Evolutionary conservation across 148 eudicot species (phyloP).

Genomic region (Chenopodium quinoa): DNA sequence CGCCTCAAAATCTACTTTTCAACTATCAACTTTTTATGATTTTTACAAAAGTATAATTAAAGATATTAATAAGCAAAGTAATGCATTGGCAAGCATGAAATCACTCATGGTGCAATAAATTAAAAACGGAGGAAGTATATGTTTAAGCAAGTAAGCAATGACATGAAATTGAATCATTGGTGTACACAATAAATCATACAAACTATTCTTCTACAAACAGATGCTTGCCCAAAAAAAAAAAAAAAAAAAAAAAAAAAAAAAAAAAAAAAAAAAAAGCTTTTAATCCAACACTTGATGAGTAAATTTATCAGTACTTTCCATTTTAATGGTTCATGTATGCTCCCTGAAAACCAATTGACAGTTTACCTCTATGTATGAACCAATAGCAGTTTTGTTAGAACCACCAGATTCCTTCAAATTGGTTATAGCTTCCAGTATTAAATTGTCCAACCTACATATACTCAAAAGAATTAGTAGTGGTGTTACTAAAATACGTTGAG

Average conservation of each 20-base stretch:
- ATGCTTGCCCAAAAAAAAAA: neutral
- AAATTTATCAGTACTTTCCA: neutral
- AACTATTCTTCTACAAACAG: neutral
- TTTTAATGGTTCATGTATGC: conserved; percentile 3
- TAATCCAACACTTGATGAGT: neutral
- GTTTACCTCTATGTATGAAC: conserved; percentile 86
- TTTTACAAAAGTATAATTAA: too few relatives aligned
- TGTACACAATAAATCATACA: neutral
- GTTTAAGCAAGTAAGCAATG: neutral
- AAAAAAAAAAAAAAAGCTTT: too few relatives aligned
- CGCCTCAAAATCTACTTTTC: too few relatives aligned
- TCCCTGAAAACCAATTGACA: conserved; percentile 9
- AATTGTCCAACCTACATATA: conserved; percentile 79
- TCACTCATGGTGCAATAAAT: too few relatives aligned
- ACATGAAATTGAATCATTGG: neutral
- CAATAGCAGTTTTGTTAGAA: conserved; percentile 84
- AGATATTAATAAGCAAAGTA: too few relatives aligned
- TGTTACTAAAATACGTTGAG: neutral
- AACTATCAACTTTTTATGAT: too few relatives aligned
- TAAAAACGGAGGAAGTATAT: neutral
- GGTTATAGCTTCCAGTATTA: conserved; percentile 86
- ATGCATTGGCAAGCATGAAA: too few relatives aligned
- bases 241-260: too few relatives aligned
- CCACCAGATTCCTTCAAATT: conserved; percentile 94
- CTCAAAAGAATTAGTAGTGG: conserved; percentile 7